Base-by-base conservation (phyloP, 108 stramenopile genomes). In the Pseudonitzschia delicatissima region DNA sequence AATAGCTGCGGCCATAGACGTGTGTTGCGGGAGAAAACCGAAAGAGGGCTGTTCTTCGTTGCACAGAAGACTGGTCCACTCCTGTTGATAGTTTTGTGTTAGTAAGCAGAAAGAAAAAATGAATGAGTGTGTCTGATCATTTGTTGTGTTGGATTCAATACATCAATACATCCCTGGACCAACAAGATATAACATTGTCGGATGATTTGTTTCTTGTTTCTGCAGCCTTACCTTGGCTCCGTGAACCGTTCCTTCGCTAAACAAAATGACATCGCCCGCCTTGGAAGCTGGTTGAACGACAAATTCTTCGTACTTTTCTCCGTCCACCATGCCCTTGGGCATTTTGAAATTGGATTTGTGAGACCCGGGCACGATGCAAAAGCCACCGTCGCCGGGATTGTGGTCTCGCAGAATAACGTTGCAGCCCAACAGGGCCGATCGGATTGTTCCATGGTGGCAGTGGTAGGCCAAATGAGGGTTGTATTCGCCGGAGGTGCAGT, bases 331-430 rank as follows among this genome's bases (percentile, higher is more conserved):
- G 0, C 87, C 92, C 44, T 66, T 32, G 5, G 93, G 90, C 84
- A 93, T 91, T 66, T 82, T 80, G 37, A 94, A 92, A 67, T 96
- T 93, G 49, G 83, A 83, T 61, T 96, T 96, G 87, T 96, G 96
- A 48, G 82, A 84, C 6, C 96, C 96, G 0, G 86, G 88, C 15
- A 96, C 96, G 36, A 96, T 84, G 64, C 96, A 96, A 64, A 93
- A 96, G 12, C 96, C 96, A 39, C 96, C 96, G 57, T 84, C 79
- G 2, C 92, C 93, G 15, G 78, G 74, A 52, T 90, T 86, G 76
- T 94, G 92, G 71, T 92, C 91, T 21, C 81, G 63, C 28, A 96
- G 75, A 68, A 92, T 88, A 42, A 95, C 91, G 42, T 88, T 89
- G 76, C 80, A 83, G 18, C 89, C 94, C 59, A 95, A 48, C 57